A percentile compares a stretch with the other conserved stretches of the same genome.
Evolutionary conservation across 495 filamentous ascomycete species (phyloP).

Genomic region (Podospora appendiculata): DNA sequence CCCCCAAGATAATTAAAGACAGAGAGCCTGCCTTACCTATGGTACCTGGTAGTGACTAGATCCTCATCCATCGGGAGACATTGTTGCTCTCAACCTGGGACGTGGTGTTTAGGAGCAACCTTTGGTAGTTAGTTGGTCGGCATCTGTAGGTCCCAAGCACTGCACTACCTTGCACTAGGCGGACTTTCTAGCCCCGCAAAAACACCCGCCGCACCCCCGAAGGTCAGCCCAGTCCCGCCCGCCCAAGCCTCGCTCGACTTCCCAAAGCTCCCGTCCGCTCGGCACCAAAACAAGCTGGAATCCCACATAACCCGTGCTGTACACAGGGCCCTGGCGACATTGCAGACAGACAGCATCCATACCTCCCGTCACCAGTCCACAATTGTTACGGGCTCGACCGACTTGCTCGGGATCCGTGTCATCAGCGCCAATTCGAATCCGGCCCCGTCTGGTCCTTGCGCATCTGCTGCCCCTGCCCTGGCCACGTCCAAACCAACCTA

Average conservation of each 20-base stretch:
- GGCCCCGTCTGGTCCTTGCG: background rate
- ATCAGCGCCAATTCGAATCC: background rate
- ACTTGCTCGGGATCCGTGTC: constrained; percentile 2
- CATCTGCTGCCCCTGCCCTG: too few species aligned
- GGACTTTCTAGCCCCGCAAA: constrained; percentile 10
- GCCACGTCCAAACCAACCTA: too few species aligned
- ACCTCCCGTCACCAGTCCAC: background rate
- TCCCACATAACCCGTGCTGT: too few species aligned
- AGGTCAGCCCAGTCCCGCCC: constrained; percentile 7
- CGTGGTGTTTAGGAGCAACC: too few species aligned
- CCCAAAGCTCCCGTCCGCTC: constrained; percentile 4
- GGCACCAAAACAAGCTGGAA: constrained; percentile 6
- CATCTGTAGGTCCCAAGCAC: too few species aligned
- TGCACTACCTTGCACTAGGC: background rate
- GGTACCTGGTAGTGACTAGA: too few species aligned
- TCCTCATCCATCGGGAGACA: too few species aligned
- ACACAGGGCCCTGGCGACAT: background rate
- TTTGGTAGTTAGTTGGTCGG: too few species aligned
- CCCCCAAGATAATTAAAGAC: too few species aligned
- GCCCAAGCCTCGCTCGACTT: background rate
- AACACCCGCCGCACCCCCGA: constrained; percentile 10
- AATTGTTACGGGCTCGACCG: constrained; percentile 1
- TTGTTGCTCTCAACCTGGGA: too few species aligned
- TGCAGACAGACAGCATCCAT: background rate
- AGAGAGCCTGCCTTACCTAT: too few species aligned